phyloP scores from a whole-genome alignment of 257 asterid species.

The Cinchona pubescens region DNA sequence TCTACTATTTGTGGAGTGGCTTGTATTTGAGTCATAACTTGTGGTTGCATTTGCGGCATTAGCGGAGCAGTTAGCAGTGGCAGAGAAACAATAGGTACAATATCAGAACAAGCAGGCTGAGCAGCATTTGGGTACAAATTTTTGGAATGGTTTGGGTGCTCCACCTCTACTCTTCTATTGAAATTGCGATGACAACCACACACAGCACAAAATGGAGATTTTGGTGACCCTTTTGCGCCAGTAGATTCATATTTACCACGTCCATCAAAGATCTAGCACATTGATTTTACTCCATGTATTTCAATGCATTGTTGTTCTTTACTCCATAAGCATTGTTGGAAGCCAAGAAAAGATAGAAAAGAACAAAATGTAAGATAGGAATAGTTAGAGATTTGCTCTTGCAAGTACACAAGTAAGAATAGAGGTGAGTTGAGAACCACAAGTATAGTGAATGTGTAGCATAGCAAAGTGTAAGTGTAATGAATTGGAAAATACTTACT shows the following conservation, averaged over 20 bases:
- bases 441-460: background rate
- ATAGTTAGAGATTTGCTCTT: no score
- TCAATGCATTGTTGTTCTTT: no score
- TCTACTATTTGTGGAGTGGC: background rate
- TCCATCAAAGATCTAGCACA: slow-evolving; percentile 9
- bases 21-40: background rate
- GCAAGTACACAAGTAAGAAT: background rate
- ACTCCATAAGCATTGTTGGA: slow-evolving; percentile 4
- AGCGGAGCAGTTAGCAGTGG: background rate
- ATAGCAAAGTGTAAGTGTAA: background rate
- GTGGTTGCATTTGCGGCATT: background rate
- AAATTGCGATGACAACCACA: slow-evolving; percentile 13
- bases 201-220: background rate
- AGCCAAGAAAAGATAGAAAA: slow-evolving; percentile 6
- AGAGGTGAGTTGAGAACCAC: background rate
- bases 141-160: background rate
- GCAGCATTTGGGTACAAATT: background rate
- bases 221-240: background rate
- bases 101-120: background rate
- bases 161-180: background rate
- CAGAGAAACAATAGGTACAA: background rate
- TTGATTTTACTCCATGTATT: background rate
- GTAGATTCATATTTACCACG: slow-evolving; percentile 7
- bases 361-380: no score
- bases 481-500: no score